Evolutionary conservation across 768 basidiomycete genomes (phyloP).

Genomic region (Flagelloscypha sp.): DNA sequence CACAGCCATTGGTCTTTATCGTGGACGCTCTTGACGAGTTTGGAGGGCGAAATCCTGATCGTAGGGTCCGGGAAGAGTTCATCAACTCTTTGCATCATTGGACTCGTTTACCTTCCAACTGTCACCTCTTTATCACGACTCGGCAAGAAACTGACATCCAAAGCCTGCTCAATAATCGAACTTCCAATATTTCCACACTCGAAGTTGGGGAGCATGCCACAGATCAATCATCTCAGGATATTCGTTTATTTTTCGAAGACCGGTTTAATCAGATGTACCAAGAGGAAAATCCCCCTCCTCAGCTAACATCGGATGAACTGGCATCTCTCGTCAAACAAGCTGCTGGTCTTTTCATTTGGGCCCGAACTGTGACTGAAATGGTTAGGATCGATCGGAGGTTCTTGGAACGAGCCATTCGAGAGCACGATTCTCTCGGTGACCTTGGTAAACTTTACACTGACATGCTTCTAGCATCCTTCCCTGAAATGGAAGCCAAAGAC

Average conservation of each 20-base stretch:
- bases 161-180: too few relatives aligned
- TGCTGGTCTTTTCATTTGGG: constrained; percentile 24
- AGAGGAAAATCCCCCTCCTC: constrained; percentile 9
- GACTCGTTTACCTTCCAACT: constrained; percentile 10
- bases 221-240: constrained; percentile 15
- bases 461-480: constrained; percentile 15
- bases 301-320: constrained; percentile 12
- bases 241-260: constrained; percentile 14
- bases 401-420: constrained; percentile 7
- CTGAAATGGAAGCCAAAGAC: constrained; percentile 6
- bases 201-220: constrained; percentile 11
- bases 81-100: constrained; percentile 15
- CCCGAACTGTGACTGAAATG: constrained; percentile 15
- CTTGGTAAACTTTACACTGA: constrained; percentile 13
- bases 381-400: too few relatives aligned
- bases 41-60: constrained; percentile 12
- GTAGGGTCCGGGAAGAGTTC: too few relatives aligned
- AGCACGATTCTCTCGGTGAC: constrained; percentile 9
- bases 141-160: constrained; percentile 14
- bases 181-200: too few relatives aligned
- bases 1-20: too few relatives aligned
- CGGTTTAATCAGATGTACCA: constrained; percentile 11
- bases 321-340: constrained; percentile 16
- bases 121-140: constrained; percentile 21
- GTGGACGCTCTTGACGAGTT: constrained; percentile 26